These are phyloP conservation scores for Lentinula sp. DNA, from an alignment of 768 basidiomycete species.

Conservation along the genomic window DNA sequence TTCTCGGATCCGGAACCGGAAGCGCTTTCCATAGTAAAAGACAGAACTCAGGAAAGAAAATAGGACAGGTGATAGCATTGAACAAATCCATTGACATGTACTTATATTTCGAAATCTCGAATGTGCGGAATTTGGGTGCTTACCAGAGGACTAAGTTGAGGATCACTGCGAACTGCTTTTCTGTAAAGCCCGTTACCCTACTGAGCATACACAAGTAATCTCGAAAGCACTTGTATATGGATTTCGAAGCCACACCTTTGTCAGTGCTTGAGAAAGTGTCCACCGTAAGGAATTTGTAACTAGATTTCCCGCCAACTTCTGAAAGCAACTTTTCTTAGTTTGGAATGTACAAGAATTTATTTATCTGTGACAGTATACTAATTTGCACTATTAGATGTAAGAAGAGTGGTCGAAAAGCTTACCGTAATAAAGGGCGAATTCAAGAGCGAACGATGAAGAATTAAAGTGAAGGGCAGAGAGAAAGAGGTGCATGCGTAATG, in stretches of 20 bases:
- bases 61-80: not conserved
- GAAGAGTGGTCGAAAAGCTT: not conserved
- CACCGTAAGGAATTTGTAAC: too few species aligned
- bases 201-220: too few species aligned
- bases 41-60: not conserved
- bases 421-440: not conserved
- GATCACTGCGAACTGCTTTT: too few species aligned
- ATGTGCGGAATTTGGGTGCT: not conserved
- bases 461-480: not conserved
- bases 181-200: too few species aligned
- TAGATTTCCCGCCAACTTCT: too few species aligned
- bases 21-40: not conserved
- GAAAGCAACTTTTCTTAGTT: too few species aligned
- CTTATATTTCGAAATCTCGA: not conserved
- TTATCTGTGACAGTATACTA: not conserved
- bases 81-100: too few species aligned
- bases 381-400: not conserved
- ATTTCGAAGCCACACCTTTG: not conserved
- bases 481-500: too few species aligned
- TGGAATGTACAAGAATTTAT: too few species aligned
- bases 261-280: too few species aligned
- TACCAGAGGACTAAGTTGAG: not conserved
- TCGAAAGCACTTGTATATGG: not conserved
- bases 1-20: not conserved
- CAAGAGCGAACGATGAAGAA: not conserved